Conservation (phyloP, 179 eudicot species). For the Drosera spatulata region DNA sequence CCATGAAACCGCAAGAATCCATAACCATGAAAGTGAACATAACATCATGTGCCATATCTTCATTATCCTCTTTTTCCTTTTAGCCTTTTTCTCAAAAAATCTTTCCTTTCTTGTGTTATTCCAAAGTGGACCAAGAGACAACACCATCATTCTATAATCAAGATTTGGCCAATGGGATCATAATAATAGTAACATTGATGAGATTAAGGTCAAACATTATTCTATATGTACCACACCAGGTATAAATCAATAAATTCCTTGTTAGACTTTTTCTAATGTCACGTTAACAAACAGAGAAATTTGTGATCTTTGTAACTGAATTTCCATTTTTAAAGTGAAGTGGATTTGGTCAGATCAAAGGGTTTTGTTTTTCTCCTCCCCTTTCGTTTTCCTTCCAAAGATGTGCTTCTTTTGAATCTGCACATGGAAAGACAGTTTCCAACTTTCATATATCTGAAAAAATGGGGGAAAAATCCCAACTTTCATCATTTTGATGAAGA, state of each 20-base stretch:
- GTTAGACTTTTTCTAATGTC: not conserved
- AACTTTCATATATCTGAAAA: too few species aligned
- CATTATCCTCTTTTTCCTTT: not conserved
- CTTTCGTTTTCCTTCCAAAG: not conserved
- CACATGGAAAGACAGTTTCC: not conserved
- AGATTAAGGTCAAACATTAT: not conserved
- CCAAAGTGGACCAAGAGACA: not conserved
- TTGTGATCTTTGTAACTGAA: not conserved
- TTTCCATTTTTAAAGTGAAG: not conserved
- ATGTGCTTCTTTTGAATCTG: not conserved
- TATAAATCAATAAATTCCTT: too few species aligned
- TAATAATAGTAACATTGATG: too few species aligned
- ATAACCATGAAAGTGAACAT: too few species aligned
- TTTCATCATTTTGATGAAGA: not conserved
- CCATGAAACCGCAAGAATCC: not conserved
- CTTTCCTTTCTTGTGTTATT: too few species aligned
- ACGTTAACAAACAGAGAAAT: not conserved
- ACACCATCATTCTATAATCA: not conserved
- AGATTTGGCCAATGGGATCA: not conserved
- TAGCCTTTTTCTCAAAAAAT: not conserved
- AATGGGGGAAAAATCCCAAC: constrained; percentile 2
- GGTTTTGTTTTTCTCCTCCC: not conserved
- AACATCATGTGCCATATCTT: not conserved
- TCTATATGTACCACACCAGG: not conserved
- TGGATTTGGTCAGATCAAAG: not conserved